Evolutionary conservation across 208 protist species (phyloP).

Genomic region (Leishmania martiniquensis): DNA sequence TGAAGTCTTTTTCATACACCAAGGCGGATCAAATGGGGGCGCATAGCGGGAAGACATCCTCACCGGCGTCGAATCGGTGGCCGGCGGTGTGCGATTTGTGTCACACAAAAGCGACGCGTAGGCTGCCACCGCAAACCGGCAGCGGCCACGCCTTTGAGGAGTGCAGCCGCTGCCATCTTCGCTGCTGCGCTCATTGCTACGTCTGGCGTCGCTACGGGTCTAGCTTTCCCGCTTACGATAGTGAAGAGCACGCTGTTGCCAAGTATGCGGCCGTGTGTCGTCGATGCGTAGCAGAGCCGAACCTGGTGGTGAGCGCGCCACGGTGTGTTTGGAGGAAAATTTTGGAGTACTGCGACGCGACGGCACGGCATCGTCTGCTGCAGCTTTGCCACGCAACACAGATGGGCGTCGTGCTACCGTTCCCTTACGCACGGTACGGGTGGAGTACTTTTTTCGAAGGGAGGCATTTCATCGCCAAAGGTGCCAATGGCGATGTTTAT

Average conservation of each 20-base stretch:
- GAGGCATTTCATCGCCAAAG: slow-evolving; percentile 46
- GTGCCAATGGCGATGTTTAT: slow-evolving; percentile 53
- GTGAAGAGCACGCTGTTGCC: slow-evolving; percentile 21
- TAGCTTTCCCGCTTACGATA: slow-evolving; percentile 12
- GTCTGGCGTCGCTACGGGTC: slow-evolving; percentile 29
- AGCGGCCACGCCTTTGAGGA: neutral
- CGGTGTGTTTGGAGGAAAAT: slow-evolving; percentile 37
- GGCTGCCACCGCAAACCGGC: neutral
- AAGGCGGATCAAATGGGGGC: slow-evolving; percentile 19
- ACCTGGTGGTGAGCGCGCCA: slow-evolving; percentile 31
- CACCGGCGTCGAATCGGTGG: neutral
- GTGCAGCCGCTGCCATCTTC: slow-evolving; percentile 30
- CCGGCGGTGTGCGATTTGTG: slow-evolving; percentile 17
- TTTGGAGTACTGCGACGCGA: slow-evolving; percentile 39
- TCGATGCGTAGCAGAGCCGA: slow-evolving; percentile 34
- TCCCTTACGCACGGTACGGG: slow-evolving; percentile 36
- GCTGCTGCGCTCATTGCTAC: slow-evolving; percentile 30
- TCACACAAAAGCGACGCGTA: neutral
- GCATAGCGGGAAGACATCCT: slow-evolving; percentile 12
- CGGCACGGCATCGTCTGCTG: slow-evolving; percentile 27
- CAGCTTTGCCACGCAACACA: slow-evolving; percentile 51
- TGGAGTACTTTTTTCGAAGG: slow-evolving; percentile 55
- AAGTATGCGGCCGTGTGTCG: slow-evolving; percentile 16
- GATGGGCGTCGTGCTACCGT: slow-evolving; percentile 47
- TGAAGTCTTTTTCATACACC: neutral